These are phyloP conservation scores for Podila verticillata DNA, from an alignment of 192 early-diverging fungal genomes.

Conservation along the genomic window DNA sequence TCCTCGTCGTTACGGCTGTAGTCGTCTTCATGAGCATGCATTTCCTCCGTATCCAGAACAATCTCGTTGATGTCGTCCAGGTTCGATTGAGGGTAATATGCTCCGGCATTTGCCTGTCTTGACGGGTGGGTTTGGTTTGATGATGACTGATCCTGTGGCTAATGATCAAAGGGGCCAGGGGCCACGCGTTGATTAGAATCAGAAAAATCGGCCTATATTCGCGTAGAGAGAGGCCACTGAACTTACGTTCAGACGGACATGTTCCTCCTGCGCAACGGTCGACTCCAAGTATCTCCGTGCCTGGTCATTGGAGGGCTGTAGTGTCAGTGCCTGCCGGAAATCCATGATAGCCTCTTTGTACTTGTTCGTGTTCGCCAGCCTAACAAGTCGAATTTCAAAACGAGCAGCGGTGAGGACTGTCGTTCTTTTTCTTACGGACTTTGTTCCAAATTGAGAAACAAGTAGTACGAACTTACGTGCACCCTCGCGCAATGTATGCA, in stretches of 20 bases:
- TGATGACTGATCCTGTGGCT: too few species aligned
- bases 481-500: slow-evolving; percentile 46
- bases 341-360: slow-evolving; percentile 37
- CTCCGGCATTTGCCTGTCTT: background rate
- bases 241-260: slow-evolving; percentile 31
- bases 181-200: too few species aligned
- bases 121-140: too few species aligned
- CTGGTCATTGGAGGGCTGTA: slow-evolving; percentile 27
- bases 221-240: background rate
- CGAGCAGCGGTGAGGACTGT: too few species aligned
- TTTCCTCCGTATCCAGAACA: slow-evolving; percentile 31
- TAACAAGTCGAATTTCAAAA: background rate
- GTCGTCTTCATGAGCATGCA: background rate
- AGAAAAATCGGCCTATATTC: too few species aligned
- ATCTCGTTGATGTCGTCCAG: slow-evolving; percentile 49
- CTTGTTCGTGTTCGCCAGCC: slow-evolving; percentile 30
- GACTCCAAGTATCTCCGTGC: slow-evolving; percentile 40
- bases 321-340: slow-evolving; percentile 34
- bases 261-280: slow-evolving; percentile 37
- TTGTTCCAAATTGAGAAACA: background rate
- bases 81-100: slow-evolving; percentile 13
- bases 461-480: slow-evolving; percentile 45
- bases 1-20: background rate
- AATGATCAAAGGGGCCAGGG: too few species aligned
- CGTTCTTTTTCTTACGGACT: too few species aligned